Percentiles rank a stretch among this genome's conserved stretches.
These are phyloP conservation scores for Saturnispora silvae DNA, from an alignment of 805 yeast species.

Conservation along the genomic window DNA sequence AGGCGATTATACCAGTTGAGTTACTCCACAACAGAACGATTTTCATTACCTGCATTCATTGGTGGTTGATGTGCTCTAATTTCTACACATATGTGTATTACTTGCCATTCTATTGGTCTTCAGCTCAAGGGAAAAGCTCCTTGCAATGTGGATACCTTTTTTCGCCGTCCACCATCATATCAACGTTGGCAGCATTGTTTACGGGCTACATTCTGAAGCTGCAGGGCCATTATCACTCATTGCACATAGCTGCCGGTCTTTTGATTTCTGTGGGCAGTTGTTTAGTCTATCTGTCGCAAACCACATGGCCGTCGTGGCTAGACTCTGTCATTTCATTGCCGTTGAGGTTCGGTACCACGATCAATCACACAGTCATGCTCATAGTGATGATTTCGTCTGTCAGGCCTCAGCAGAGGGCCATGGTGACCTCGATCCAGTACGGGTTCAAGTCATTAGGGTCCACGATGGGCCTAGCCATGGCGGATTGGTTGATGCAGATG, in stretches of 20 bases:
- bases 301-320: constrained; percentile 14
- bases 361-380: constrained; percentile 57
- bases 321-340: constrained; percentile 37
- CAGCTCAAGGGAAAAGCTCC: constrained; percentile 16
- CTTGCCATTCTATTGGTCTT: constrained; percentile 48
- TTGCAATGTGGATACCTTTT: constrained; percentile 29
- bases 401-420: constrained; percentile 57
- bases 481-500: constrained; percentile 32
- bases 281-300: constrained; percentile 20
- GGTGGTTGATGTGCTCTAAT: constrained; percentile 61
- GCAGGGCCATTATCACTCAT: constrained; percentile 52
- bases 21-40: constrained; percentile 48
- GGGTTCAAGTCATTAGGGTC: constrained; percentile 47
- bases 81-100: constrained; percentile 52
- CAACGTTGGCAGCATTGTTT: constrained; percentile 52
- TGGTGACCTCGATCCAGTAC: constrained; percentile 80
- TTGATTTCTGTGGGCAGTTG: constrained; percentile 36
- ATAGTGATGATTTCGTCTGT: constrained; percentile 69
- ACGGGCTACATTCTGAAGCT: constrained; percentile 56
- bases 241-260: constrained; percentile 33
- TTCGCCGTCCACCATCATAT: constrained; percentile 52
- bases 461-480: constrained; percentile 38
- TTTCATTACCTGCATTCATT: constrained; percentile 52
- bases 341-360: constrained; percentile 57
- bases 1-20: constrained; percentile 52